These are phyloP conservation scores for Myriangium duriaei DNA, from an alignment of 2,329 filamentous ascomycete species.

Conservation along the genomic window DNA sequence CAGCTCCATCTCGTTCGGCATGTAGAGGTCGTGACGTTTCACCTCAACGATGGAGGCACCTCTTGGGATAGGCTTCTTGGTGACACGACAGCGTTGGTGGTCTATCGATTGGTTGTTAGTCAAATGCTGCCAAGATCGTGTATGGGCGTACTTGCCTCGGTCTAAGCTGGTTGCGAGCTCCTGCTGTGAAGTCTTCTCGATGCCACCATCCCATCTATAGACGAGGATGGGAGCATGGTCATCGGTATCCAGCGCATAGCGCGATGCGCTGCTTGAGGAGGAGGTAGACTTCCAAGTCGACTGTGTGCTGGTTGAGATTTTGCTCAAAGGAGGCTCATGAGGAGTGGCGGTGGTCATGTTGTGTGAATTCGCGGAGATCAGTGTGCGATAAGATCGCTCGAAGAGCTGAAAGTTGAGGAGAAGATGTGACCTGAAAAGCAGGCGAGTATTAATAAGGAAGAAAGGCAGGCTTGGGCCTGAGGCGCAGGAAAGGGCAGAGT, in stretches of 20 bases:
- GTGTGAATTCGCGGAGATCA: no score
- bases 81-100: conserved; percentile 28
- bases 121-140: conserved; percentile 1
- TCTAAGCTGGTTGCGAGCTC: conserved; percentile 29
- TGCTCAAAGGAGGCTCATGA: background rate
- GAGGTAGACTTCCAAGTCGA: conserved; percentile 30
- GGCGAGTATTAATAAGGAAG: no score
- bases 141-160: conserved; percentile 18
- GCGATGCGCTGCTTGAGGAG: conserved; percentile 25
- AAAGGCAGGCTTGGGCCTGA: no score
- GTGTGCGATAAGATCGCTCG: no score
- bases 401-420: no score
- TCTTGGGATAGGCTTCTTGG: conserved; percentile 34
- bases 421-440: no score
- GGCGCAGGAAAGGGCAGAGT: no score
- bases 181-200: conserved; percentile 32
- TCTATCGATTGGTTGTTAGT: background rate
- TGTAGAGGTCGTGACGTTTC: conserved; percentile 33
- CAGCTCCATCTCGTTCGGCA: conserved; percentile 24
- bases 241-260: conserved; percentile 32
- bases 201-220: conserved; percentile 32
- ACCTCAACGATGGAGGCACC: conserved; percentile 35
- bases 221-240: conserved; percentile 32
- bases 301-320: conserved; percentile 9
- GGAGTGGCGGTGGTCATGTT: no score